These are phyloP conservation scores for Epichloe brachyelytri DNA, from an alignment of 2,329 filamentous ascomycete genomes.

Conservation along the genomic window DNA sequence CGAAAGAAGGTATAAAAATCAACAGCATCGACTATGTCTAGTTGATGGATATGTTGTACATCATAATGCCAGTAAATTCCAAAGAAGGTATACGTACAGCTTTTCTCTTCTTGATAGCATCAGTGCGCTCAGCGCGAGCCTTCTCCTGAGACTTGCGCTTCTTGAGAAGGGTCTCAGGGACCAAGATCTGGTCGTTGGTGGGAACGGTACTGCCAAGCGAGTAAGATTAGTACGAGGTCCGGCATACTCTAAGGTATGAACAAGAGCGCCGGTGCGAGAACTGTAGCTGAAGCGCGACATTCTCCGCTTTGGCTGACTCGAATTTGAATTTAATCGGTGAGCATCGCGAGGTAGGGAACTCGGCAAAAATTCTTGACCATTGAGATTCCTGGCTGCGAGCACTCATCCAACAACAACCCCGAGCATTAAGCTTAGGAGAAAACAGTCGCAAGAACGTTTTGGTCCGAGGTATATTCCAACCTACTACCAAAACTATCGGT, in stretches of 20 bases:
- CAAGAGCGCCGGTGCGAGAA: slow-evolving; percentile 77
- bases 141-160: slow-evolving; percentile 99
- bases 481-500: slow-evolving; percentile 2
- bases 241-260: slow-evolving; percentile 46
- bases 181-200: slow-evolving; percentile 88
- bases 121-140: slow-evolving; percentile 78
- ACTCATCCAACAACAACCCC: slow-evolving; percentile 71
- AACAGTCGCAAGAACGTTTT: slow-evolving; percentile 19
- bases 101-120: slow-evolving; percentile 76
- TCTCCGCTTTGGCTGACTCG: slow-evolving; percentile 83
- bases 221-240: slow-evolving; percentile 72
- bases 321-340: slow-evolving; percentile 72
- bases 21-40: slow-evolving; percentile 97
- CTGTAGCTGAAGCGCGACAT: slow-evolving; percentile 84
- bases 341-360: slow-evolving; percentile 16
- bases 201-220: slow-evolving; percentile 61
- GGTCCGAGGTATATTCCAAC: slow-evolving; percentile 16
- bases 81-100: slow-evolving; percentile 54
- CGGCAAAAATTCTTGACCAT: slow-evolving; percentile 1
- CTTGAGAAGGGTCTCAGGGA: slow-evolving; percentile 99
- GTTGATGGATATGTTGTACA: slow-evolving; percentile 83
- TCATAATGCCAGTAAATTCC: slow-evolving; percentile 45
- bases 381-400: background rate
- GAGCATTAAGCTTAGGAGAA: slow-evolving; percentile 28
- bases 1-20: slow-evolving; percentile 96